Percentiles rank a stretch among this genome's conserved stretches.
These are phyloP conservation scores for Pleurotus ostreatus DNA, from an alignment of 768 basidiomycete species.

Conservation along the genomic window DNA sequence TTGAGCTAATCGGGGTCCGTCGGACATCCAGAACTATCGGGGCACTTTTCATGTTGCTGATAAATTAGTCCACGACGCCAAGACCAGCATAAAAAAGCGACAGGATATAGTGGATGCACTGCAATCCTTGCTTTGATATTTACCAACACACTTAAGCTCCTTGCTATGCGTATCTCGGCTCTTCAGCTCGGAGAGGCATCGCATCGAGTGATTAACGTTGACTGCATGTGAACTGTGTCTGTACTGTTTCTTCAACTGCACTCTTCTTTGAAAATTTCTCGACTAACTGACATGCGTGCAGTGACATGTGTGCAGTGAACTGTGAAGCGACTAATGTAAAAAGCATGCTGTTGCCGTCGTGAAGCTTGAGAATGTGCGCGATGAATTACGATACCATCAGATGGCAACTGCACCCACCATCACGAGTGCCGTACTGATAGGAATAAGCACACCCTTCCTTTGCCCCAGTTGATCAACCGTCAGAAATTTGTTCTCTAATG, in stretches of 20 bases:
- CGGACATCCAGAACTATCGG: slow-evolving; percentile 8
- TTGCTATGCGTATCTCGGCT: neutral
- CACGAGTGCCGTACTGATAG: slow-evolving; percentile 8
- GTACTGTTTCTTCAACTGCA: neutral
- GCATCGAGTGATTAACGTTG: slow-evolving; percentile 1
- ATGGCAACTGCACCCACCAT: neutral
- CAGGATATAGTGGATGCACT: slow-evolving; percentile 8
- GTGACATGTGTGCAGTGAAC: neutral
- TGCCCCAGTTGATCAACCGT: slow-evolving; percentile 1
- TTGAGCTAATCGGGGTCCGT: slow-evolving; percentile 4
- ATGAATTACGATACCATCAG: slow-evolving; percentile 4
- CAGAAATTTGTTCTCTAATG: neutral
- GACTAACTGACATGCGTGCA: neutral
- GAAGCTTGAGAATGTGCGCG: neutral
- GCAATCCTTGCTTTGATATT: slow-evolving; percentile 3
- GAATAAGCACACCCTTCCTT: slow-evolving; percentile 3
- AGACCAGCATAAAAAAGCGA: slow-evolving; percentile 6
- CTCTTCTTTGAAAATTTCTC: neutral
- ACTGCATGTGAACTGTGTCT: neutral
- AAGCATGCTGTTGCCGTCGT: neutral
- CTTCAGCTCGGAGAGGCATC: slow-evolving; percentile 2
- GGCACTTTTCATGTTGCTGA: slow-evolving; percentile 9
- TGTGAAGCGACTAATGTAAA: neutral
- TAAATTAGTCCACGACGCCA: slow-evolving; percentile 9
- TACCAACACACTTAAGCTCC: neutral